Base-by-base conservation (phyloP, 495 filamentous ascomycete genomes). In the Aspergillus sclerotiicarbonarius region DNA sequence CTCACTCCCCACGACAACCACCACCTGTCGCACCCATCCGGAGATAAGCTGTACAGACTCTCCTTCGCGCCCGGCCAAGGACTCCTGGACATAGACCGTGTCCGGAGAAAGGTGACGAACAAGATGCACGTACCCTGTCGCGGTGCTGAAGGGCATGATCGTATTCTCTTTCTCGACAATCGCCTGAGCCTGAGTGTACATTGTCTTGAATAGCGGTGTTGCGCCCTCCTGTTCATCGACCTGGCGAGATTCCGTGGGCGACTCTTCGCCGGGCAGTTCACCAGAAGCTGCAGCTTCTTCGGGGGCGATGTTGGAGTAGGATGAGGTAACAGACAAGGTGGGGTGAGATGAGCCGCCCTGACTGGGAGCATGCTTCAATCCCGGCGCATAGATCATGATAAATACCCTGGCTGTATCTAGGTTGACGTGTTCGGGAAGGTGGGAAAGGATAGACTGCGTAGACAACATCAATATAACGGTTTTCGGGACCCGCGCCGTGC, bases 121-220 rank as follows among this genome's bases (percentile, higher is more conserved):
- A 53, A 97, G 89, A 67, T 93, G 88, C 12, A 92, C 78, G 65
- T 90, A 88, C 44, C 90, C 90, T 18, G 81, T 84, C 21, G 78
- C 71, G 6, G 90, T 89, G 12, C 87, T 93, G 70, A 96, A 97
- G 3, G 90, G 90, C 71, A 97, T 82, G 55, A 97, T 86, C 83
- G 90, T 89, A 57, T 76, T 88, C 10, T 91, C 87, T 61, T 90
- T 91, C 56, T 91, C 86, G 3, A 96, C 91, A 7, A 96, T 79
- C 1, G 79, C 70, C 47, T 87, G 78, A 2, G 90, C 90, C 68
- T 94, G 87, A 2, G 81, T 79, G 71, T 91, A 91, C 29, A 95
- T 71, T 8, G 85, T 85, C 61, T 88, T 86, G 79, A 89, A 95
- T 9, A 85, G 78, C 12, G 84, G 82, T 6, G 70, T 63, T 45